Evolutionary conservation across 345 rosid species (phyloP).

Genomic region (Psidium friedrichsthalianum): DNA sequence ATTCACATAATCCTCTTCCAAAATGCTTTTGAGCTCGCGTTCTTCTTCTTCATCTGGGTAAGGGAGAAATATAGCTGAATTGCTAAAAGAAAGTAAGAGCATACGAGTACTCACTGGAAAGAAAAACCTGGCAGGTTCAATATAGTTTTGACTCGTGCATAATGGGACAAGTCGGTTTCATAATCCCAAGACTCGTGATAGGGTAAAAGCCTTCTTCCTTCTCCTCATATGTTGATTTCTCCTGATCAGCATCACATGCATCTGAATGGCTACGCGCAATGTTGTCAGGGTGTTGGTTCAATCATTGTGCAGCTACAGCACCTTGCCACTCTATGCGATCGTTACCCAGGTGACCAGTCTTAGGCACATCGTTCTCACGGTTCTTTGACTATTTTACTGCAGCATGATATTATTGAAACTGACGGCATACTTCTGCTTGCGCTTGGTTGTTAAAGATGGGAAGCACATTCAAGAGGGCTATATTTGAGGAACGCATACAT

Average conservation of each 20-base stretch:
- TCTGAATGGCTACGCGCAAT: not conserved
- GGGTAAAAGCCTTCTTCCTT: constrained; percentile 37
- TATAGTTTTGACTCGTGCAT: constrained; percentile 70
- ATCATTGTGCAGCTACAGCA: constrained; percentile 69
- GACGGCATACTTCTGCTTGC: not conserved
- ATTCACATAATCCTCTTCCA: constrained; percentile 78
- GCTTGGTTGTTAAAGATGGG: constrained; percentile 54
- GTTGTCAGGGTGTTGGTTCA: constrained; percentile 45
- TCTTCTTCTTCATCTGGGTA: constrained; percentile 75
- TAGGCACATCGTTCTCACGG: not conserved
- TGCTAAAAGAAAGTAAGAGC: not conserved
- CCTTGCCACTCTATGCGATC: constrained; percentile 74
- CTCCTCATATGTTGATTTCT: not conserved
- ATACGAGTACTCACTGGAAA: not conserved
- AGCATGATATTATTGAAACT: not conserved
- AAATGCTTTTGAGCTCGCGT: constrained; percentile 75
- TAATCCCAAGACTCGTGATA: constrained; percentile 54
- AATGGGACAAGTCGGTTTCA: constrained; percentile 41
- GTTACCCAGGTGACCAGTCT: constrained; percentile 50
- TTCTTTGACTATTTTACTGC: not conserved
- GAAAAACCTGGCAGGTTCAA: constrained; percentile 33
- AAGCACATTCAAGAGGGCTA: constrained; percentile 54
- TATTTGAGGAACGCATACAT: constrained; percentile 63
- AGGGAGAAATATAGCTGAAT: not conserved
- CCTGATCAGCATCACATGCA: not conserved